phyloP scores from a whole-genome alignment of 2,329 filamentous ascomycete genomes.

The Beauveria caledonica region DNA sequence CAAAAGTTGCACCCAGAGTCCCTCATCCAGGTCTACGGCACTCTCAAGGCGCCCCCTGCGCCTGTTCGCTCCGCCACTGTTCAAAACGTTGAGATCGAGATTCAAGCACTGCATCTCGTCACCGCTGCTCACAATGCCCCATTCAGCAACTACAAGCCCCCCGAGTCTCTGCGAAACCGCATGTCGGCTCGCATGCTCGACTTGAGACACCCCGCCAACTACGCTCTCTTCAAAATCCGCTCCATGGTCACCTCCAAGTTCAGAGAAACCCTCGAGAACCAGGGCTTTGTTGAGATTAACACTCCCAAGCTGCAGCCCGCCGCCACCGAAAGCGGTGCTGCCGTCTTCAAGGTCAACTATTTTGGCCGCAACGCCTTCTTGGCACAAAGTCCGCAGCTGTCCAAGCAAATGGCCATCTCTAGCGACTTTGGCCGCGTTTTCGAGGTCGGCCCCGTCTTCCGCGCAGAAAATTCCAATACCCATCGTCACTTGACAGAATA shows the following conservation, averaged over 20 bases:
- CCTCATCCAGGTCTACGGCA: conserved; percentile 68
- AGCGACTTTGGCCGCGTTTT: conserved; percentile 86
- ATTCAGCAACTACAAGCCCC: conserved; percentile 52
- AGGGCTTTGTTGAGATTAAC: conserved; percentile 86
- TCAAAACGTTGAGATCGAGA: conserved; percentile 66
- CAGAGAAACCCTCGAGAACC: conserved; percentile 57
- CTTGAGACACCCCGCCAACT: conserved; percentile 75
- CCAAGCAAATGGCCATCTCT: conserved; percentile 88
- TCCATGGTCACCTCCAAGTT: conserved; percentile 74
- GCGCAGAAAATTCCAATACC: conserved; percentile 92
- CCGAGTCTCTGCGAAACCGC: conserved; percentile 59
- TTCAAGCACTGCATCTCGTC: conserved; percentile 47
- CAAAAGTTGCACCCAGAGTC: conserved; percentile 74
- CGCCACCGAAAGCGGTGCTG: conserved; percentile 83
- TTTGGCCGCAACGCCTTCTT: conserved; percentile 82
- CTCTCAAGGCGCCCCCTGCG: conserved; percentile 64
- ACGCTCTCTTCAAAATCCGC: conserved; percentile 81
- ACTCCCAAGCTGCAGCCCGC: conserved; percentile 86
- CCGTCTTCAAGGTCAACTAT: conserved; percentile 88
- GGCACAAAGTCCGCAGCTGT: conserved; percentile 83
- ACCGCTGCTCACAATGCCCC: conserved; percentile 41
- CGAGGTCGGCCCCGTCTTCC: conserved; percentile 65
- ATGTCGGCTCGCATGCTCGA: conserved; percentile 74
- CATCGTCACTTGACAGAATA: conserved; percentile 92
- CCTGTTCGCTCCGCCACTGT: conserved; percentile 68